phyloP scores from a whole-genome alignment of 148 eudicot species.

The Beta vulgaris region DNA sequence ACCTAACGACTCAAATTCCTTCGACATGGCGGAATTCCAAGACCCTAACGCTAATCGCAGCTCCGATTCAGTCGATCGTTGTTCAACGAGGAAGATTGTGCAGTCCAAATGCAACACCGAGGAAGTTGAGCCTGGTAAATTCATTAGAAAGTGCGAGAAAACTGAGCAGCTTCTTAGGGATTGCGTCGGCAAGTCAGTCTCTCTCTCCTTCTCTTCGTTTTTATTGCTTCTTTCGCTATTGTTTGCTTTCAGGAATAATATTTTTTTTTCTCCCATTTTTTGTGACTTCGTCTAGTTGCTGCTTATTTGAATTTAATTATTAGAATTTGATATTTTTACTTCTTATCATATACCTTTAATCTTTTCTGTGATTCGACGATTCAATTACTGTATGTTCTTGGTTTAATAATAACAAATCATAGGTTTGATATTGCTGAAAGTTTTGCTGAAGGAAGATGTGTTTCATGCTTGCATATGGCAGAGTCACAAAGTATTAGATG shows the following conservation, averaged over 20 bases:
- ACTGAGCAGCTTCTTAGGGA: constrained; percentile 68
- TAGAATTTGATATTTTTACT: no score
- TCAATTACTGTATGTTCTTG: no score
- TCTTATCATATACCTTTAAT: no score
- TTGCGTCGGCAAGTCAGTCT: constrained; percentile 69
- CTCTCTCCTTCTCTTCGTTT: not conserved
- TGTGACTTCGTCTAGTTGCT: no score
- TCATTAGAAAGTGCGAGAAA: constrained; percentile 74
- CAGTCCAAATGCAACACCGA: constrained; percentile 69
- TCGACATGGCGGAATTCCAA: constrained; percentile 3
- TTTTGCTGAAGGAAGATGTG: no score
- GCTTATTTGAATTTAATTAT: no score
- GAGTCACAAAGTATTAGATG: no score
- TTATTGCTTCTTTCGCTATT: not conserved
- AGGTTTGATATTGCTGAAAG: no score
- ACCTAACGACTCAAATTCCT: constrained; percentile 6
- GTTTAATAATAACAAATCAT: no score
- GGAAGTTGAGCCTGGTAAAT: constrained; percentile 87
- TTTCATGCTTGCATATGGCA: no score
- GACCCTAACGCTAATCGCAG: constrained; percentile 22
- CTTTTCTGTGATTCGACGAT: no score
- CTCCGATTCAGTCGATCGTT: constrained; percentile 21
- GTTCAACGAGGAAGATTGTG: constrained; percentile 68
- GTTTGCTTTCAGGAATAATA: no score
- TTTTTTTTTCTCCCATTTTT: not conserved